phyloP scores from a whole-genome alignment of 768 basidiomycete species.

The Phylloporus rhodoxanthus region DNA sequence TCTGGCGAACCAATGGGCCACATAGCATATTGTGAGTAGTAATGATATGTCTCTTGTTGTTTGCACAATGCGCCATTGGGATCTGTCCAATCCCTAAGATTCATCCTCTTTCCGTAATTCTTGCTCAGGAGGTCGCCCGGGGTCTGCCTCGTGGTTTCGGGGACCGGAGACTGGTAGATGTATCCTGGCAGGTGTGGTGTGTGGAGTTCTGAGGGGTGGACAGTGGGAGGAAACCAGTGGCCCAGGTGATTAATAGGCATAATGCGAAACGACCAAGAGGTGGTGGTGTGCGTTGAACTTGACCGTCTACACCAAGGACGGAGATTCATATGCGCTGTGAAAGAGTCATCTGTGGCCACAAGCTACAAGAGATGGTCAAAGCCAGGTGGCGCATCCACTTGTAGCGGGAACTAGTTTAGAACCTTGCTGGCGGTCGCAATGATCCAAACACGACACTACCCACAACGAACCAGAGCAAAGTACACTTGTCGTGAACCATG shows the following conservation, averaged over 20 bases:
- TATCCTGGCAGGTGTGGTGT: background rate
- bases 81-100: background rate
- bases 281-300: background rate
- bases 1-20: background rate
- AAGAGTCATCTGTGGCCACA: background rate
- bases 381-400: conserved; percentile 24
- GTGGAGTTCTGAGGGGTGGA: conserved; percentile 2
- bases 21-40: background rate
- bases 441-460: background rate
- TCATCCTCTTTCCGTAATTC: background rate
- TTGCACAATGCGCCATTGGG: background rate
- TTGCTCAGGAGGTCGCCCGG: conserved; percentile 6
- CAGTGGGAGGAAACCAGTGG: conserved; percentile 6
- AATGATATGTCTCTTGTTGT: background rate
- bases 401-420: background rate
- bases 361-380: conserved; percentile 11
- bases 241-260: conserved; percentile 3
- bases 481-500: no score
- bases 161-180: background rate
- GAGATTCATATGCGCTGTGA: background rate
- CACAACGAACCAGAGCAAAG: no score
- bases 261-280: background rate
- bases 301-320: background rate
- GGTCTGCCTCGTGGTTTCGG: background rate
- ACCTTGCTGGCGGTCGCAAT: background rate